Evolutionary conservation across 345 rosid species (phyloP).

Genomic region (Corymbia maculata): DNA sequence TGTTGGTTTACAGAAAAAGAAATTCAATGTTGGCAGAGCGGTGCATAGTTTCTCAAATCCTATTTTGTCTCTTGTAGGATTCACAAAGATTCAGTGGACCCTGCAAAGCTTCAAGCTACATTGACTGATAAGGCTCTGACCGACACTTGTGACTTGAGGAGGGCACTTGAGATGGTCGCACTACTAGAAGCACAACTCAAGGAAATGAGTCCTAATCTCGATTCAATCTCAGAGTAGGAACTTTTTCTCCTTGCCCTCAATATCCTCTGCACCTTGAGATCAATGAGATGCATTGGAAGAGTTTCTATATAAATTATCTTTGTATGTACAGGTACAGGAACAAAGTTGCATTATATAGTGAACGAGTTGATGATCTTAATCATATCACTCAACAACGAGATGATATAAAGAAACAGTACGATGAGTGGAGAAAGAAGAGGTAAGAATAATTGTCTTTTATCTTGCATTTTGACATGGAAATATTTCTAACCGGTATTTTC

Average conservation of each 20-base stretch:
- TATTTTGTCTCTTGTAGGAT: constrained; percentile 42
- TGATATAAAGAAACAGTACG: constrained; percentile 73
- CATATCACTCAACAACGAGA: constrained; percentile 72
- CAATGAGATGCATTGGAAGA: background rate
- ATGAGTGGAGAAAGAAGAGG: constrained; percentile 91
- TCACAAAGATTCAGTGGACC: constrained; percentile 81
- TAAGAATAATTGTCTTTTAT: constrained; percentile 1
- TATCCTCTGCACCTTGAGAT: background rate
- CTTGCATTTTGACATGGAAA: background rate
- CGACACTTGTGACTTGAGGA: constrained; percentile 54
- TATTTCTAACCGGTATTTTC: background rate
- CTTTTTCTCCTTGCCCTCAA: background rate
- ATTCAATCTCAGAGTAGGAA: constrained; percentile 85
- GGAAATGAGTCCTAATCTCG: constrained; percentile 95
- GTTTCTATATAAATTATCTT: background rate
- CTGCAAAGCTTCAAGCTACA: constrained; percentile 82
- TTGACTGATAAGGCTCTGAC: constrained; percentile 43
- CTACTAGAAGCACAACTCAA: constrained; percentile 83
- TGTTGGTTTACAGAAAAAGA: constrained; percentile 4
- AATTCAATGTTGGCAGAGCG: background rate
- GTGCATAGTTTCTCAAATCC: constrained; percentile 2
- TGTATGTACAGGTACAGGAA: constrained; percentile 47
- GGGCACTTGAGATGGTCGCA: constrained; percentile 70
- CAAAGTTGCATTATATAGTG: constrained; percentile 65
- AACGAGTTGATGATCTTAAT: constrained; percentile 76